Percentiles rank a stretch among this genome's conserved stretches.
These are phyloP conservation scores for Colletotrichum sp. DNA, from an alignment of 2,329 filamentous ascomycete genomes.

Conservation along the genomic window DNA sequence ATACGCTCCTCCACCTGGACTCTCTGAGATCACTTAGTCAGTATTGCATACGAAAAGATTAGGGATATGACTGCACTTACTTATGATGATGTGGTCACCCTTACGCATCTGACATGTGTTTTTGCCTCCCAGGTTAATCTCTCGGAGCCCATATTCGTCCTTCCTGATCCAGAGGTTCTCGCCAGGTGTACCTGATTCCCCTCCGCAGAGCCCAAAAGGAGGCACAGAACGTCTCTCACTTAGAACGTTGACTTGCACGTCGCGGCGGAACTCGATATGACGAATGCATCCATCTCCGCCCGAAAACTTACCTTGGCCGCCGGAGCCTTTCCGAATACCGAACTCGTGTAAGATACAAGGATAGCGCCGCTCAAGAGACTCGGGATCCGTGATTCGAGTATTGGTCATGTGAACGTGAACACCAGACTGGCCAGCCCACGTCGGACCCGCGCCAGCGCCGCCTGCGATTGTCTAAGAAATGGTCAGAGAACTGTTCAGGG, in stretches of 20 bases:
- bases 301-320: background rate
- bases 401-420: background rate
- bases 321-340: background rate
- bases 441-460: background rate
- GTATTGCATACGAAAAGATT: fast-evolving
- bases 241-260: background rate
- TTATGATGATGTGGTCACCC: background rate
- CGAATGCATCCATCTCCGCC: background rate
- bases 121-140: background rate
- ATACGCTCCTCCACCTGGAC: too few species aligned
- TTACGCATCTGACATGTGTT: background rate
- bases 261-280: background rate
- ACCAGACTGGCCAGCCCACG: background rate
- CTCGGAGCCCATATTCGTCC: background rate
- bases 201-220: background rate
- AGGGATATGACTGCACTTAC: background rate
- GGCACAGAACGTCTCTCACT: background rate
- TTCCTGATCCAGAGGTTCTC: background rate
- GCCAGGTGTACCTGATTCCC: background rate
- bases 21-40: background rate
- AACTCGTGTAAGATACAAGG: background rate
- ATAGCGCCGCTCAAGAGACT: background rate
- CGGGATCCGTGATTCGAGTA: background rate
- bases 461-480: background rate
- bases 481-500: background rate